A percentile compares a stretch with the other conserved stretches of the same genome.
Evolutionary conservation across 495 filamentous ascomycete genomes (phyloP).

Genomic region (Aspergillus bridgeri): DNA sequence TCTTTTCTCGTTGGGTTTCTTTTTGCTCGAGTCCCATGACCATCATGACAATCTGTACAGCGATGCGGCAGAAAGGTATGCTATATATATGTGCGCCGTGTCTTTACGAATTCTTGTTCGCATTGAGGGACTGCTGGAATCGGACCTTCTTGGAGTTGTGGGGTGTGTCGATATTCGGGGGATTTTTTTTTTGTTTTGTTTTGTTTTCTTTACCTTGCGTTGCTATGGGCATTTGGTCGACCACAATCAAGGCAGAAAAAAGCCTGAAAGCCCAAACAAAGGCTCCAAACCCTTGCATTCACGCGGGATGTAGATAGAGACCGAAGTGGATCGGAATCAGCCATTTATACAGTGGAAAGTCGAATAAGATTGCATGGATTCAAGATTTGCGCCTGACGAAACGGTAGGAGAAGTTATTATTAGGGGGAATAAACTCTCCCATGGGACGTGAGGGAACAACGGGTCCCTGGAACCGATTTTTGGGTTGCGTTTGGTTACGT

Average conservation of each 20-base stretch:
- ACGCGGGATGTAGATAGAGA: conserved; percentile 10
- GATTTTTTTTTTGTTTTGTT: background rate
- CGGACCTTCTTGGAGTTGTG: conserved; percentile 17
- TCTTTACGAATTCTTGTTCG: conserved; percentile 10
- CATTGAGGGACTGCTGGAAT: conserved; percentile 26
- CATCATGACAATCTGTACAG: background rate
- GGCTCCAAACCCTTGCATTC: conserved; percentile 23
- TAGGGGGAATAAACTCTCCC: background rate
- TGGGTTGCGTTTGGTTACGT: background rate
- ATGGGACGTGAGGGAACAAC: background rate
- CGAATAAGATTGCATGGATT: background rate
- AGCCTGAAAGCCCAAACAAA: background rate
- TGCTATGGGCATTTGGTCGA: background rate
- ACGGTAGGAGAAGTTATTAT: background rate
- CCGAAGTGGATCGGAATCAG: conserved; percentile 13
- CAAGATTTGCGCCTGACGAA: background rate
- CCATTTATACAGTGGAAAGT: conserved; percentile 2
- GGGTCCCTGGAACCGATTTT: background rate
- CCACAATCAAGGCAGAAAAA: background rate
- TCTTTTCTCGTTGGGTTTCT: conserved; percentile 8
- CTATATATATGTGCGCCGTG: conserved; percentile 17
- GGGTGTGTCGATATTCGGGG: conserved; percentile 6
- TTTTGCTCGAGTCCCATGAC: conserved; percentile 11
- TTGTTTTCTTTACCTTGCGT: background rate
- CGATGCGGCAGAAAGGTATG: conserved; percentile 16